These are phyloP conservation scores for Paramecium primaurelia DNA, from an alignment of 73 alveolate genomes.

Conservation along the genomic window DNA sequence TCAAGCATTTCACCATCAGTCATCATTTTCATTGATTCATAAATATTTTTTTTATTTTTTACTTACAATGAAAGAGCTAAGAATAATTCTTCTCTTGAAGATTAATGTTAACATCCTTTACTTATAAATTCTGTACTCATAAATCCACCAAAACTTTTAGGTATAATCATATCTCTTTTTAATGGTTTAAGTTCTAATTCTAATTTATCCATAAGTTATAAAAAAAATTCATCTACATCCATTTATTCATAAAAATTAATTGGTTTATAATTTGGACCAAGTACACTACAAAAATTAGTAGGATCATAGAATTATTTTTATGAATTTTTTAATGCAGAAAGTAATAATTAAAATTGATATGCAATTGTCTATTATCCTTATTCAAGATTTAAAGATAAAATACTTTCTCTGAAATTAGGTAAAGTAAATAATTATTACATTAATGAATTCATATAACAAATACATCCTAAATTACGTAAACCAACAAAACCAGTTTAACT, in stretches of 20 bases:
- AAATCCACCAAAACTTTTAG: slow-evolving; percentile 87
- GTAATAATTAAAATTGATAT: slow-evolving; percentile 84
- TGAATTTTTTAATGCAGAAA: slow-evolving; percentile 86
- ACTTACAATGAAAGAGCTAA: slow-evolving; percentile 85
- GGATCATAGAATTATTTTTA: slow-evolving; percentile 92
- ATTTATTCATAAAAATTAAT: slow-evolving; percentile 82
- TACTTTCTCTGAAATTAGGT: slow-evolving; percentile 78
- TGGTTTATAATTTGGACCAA: slow-evolving; percentile 81
- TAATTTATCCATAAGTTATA: slow-evolving; percentile 89
- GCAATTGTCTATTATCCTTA: slow-evolving; percentile 69
- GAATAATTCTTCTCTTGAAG: slow-evolving; percentile 91
- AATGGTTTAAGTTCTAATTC: slow-evolving; percentile 74
- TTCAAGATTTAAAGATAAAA: slow-evolving; percentile 68
- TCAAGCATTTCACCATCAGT: slow-evolving; percentile 95
- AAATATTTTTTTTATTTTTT: slow-evolving; percentile 83
- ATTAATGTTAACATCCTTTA: slow-evolving; percentile 79
- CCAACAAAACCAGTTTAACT: slow-evolving; percentile 88
- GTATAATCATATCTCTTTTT: slow-evolving; percentile 73
- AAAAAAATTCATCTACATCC: slow-evolving; percentile 96
- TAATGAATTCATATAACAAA: slow-evolving; percentile 94
- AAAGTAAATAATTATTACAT: slow-evolving; percentile 91
- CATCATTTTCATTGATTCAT: slow-evolving; percentile 84
- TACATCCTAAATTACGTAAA: slow-evolving; percentile 89
- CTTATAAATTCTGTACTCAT: slow-evolving; percentile 87
- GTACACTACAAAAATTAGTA: slow-evolving; percentile 77